Conservation (phyloP, 2,329 filamentous ascomycete genomes). For the Drechslerella stenobrocha region DNA sequence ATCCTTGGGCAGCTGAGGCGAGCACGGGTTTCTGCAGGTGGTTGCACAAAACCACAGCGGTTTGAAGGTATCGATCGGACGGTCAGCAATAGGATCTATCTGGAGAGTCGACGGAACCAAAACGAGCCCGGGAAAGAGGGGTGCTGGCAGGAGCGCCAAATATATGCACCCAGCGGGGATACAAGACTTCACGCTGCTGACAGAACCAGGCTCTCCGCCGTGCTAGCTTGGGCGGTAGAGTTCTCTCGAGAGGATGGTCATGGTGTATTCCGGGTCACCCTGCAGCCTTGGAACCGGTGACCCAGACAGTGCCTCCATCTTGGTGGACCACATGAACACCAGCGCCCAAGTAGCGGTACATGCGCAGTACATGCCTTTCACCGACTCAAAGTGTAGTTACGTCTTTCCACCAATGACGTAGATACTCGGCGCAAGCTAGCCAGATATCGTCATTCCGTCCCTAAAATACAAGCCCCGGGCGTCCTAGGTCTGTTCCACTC, state of each 20-base stretch:
- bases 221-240: constrained; percentile 27
- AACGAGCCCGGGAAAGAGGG: constrained; percentile 12
- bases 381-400: constrained; percentile 32
- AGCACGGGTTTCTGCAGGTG: constrained; percentile 27
- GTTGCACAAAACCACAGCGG: constrained; percentile 35
- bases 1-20: constrained; percentile 8
- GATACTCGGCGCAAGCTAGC: constrained; percentile 25
- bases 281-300: constrained; percentile 48
- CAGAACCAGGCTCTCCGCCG: constrained; percentile 19
- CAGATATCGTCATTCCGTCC: constrained; percentile 46
- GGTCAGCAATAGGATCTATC: constrained; percentile 16
- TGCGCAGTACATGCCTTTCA: constrained; percentile 20
- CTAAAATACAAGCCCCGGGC: constrained; percentile 22
- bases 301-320: constrained; percentile 26
- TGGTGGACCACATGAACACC: constrained; percentile 43
- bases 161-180: constrained; percentile 26
- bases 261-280: constrained; percentile 47
- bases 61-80: constrained; percentile 20
- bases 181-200: constrained; percentile 9
- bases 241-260: constrained; percentile 37
- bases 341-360: constrained; percentile 7
- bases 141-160: constrained; percentile 24
- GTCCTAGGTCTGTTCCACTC: constrained; percentile 6
- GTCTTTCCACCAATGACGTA: constrained; percentile 47
- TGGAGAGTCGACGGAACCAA: constrained; percentile 39